Base-by-base conservation (phyloP, 257 asterid genomes). In the Phtheirospermum japonicum region DNA sequence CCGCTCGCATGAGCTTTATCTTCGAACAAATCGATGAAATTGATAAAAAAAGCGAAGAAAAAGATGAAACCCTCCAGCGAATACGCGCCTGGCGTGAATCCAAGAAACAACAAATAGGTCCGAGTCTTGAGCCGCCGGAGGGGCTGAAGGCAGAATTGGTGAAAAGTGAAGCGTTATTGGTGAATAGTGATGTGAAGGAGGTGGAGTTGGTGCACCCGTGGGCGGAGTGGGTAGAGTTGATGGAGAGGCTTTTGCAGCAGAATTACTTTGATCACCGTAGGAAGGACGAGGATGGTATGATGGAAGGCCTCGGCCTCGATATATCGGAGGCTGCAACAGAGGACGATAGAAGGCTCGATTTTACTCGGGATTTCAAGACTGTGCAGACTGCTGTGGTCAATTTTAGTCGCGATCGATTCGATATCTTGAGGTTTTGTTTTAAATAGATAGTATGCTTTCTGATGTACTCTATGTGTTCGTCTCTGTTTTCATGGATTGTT, bases 41-140 rank as follows among this genome's bases (percentile, higher is more conserved):
- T 37, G 90, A 86, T 32, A 82, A 73, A 52, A 82, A 80, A 9
- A 85, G 85, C 16, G 68, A 79, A 17, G 90, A 88, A 7, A 91
- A 91, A 30, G 95, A 91, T 71, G 76, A 88, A 60, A 80, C 97
- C 50, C 90, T 91, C 59, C 87, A 84, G 73, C 83, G 98, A 36
- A 88, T 91, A 36, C 96, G 98, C 67, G 80, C 95, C 13, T 91
- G 98, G 97, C 84, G 95, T 37, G 87, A 88, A 63, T 80, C 98
- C 56, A 88, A 88, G 79, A 85, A 72, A 37, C 66, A 69, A 11
- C 65, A 68, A 37, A 75, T 50, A 37, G 23, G 37, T 37, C 53
- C 79, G 59, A 20, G 42, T 13, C 19, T 59, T 10, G 31, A 68
- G 32, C 45, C 67, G 34, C 53, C 83, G 59, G 64, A 71, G 4